Conservation (phyloP, 208 protist genomes). For the Crithidia thermophila region DNA sequence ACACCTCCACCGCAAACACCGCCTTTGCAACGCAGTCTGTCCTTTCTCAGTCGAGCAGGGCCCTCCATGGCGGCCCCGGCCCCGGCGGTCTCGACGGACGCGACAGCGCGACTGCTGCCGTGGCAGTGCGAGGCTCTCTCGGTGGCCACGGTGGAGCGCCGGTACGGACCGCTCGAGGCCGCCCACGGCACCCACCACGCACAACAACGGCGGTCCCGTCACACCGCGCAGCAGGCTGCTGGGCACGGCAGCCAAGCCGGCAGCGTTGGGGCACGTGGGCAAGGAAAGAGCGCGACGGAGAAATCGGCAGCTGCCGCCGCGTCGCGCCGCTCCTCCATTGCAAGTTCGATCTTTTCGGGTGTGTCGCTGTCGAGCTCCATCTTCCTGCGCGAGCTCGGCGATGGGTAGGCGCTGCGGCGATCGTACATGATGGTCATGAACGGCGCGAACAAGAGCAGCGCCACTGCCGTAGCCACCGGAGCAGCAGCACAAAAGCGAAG, state of each 20-base stretch:
- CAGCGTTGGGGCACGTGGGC: no score
- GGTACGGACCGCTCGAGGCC: slow-evolving; percentile 20
- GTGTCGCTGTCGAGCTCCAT: slow-evolving; percentile 29
- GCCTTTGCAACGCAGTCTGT: not conserved
- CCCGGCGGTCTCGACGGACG: not conserved
- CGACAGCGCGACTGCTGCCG: not conserved
- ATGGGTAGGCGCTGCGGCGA: slow-evolving; percentile 7
- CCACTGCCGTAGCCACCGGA: not conserved
- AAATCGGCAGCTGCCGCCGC: not conserved
- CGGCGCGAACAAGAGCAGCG: not conserved
- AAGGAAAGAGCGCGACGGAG: no score
- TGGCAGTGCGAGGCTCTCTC: slow-evolving; percentile 22
- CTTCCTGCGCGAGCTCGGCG: slow-evolving; percentile 26
- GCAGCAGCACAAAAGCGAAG: not conserved
- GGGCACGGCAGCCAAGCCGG: not conserved
- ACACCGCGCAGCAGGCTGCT: not conserved
- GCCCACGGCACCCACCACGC: not conserved
- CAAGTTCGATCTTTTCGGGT: slow-evolving; percentile 9
- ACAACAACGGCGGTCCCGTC: not conserved
- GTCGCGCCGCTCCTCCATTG: slow-evolving; percentile 13
- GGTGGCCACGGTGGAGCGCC: slow-evolving; percentile 1
- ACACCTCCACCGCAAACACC: not conserved
- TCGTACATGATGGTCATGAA: not conserved
- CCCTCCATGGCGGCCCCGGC: not conserved
- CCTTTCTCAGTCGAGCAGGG: slow-evolving; percentile 1